Base-by-base conservation (phyloP, 2,329 filamentous ascomycete genomes). In the Purpureocillium lavendulum region DNA sequence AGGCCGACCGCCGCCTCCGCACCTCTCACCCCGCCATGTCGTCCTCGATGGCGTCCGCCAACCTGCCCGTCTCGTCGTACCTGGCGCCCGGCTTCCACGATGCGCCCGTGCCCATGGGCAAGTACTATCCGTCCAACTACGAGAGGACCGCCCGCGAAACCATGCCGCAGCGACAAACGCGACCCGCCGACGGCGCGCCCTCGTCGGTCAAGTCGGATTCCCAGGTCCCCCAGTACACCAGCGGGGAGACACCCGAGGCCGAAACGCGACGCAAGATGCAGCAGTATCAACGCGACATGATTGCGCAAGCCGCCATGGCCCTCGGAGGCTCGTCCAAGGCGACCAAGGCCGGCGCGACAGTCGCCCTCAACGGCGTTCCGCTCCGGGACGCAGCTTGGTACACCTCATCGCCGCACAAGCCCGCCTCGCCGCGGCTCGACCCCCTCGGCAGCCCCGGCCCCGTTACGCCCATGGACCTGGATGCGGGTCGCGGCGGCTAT, bases 121-220 rank as follows among this genome's bases (percentile, higher is more conserved):
- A 80, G 57, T 81, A 80, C 49, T 78, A 80, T 42, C 77, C 77
- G 1, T 70, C 73, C 18, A 80, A 80, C 56, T 80, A 77, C 49
- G 72, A 77, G 47, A 62, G 60, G 21, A 37, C 43, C 10, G 40
- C 49, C 11, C 41, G 38, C 54, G n/a, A n/a, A n/a, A 39, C 62
- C 36, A 60, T 57, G 6, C 21, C 10, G 5, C 36, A 46, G 45
- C 15, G 46, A 46, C 7, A 30, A 15, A 40, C 15, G 21, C 38
- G 14, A 28, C n/a, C 32, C 47, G 5, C 56, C 5, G 47, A 55
- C 31, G 42, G 51, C 33, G 40, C 58, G 37, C 49, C 60, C n/a
- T 51, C 56, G 38, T 49, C 54, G 4, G 49, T 56, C 9, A 62
- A 58, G 33, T 63, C 62, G 9, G 61, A 66, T 36, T 46, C 58